These are phyloP conservation scores for Cynanchum wilfordii DNA, from an alignment of 257 asterid genomes.

Conservation along the genomic window DNA sequence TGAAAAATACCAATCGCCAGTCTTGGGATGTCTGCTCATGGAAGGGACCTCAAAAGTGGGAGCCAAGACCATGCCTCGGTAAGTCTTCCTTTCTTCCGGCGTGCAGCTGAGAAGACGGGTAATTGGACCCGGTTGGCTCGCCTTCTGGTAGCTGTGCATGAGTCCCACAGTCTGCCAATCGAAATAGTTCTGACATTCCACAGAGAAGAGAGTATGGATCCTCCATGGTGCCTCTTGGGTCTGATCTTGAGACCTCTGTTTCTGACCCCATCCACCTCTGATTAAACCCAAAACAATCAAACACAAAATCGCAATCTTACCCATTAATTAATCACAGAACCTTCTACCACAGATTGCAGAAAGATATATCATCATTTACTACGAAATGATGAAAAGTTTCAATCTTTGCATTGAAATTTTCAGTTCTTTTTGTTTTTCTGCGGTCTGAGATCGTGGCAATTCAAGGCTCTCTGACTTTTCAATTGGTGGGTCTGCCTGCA, in stretches of 20 bases:
- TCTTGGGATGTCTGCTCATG: conserved; percentile 63
- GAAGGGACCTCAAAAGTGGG: conserved; percentile 94
- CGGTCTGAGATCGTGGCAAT: background rate
- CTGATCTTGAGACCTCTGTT: conserved; percentile 23
- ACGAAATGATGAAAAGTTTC: background rate
- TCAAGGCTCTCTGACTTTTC: conserved; percentile 1
- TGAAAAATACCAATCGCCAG: conserved; percentile 69
- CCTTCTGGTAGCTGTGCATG: conserved; percentile 75
- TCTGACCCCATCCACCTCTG: conserved; percentile 24
- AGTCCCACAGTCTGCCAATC: conserved; percentile 99
- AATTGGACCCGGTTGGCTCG: conserved; percentile 89
- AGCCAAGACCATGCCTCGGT: conserved; percentile 89
- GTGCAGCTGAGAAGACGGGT: conserved; percentile 93
- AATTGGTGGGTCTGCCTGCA: background rate
- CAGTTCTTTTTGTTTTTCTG: background rate
- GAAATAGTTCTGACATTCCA: conserved; percentile 91
- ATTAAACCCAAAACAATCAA: conserved; percentile 29
- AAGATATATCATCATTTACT: background rate
- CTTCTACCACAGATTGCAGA: too few relatives aligned
- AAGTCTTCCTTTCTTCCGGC: conserved; percentile 52
- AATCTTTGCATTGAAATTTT: background rate
- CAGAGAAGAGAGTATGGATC: conserved; percentile 92
- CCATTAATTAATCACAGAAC: background rate
- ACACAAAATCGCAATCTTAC: background rate
- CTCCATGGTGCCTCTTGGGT: conserved; percentile 48